A percentile compares a stretch with the other conserved stretches of the same genome.
Conservation (phyloP, 139 green algal species). For the Tetratostichococcus sp. region DNA sequence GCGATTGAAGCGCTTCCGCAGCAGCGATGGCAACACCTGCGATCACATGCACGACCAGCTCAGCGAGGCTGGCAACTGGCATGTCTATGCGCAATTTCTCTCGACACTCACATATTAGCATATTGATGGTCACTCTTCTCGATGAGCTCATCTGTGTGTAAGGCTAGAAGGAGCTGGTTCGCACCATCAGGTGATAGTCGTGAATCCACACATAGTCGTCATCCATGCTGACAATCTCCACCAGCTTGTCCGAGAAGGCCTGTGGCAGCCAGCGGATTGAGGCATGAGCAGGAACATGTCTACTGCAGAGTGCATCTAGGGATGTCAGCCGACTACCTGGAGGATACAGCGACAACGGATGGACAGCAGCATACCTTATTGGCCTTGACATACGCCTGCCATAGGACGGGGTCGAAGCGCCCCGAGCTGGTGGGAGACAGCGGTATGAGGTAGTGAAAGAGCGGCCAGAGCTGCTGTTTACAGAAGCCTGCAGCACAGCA, state of each 20-base stretch:
- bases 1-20: slow-evolving; percentile 78
- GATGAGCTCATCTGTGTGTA: no score
- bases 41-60: no score
- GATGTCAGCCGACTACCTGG: background rate
- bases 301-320: no score
- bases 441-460: slow-evolving; percentile 97
- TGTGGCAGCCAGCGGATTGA: slow-evolving; percentile 19
- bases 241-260: slow-evolving; percentile 73
- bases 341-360: background rate
- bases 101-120: no score
- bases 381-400: slow-evolving; percentile 93
- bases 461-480: slow-evolving; percentile 97
- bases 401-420: slow-evolving; percentile 85
- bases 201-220: slow-evolving; percentile 97
- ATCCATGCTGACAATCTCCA: slow-evolving; percentile 70
- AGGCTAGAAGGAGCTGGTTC: no score
- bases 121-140: no score
- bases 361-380: slow-evolving; percentile 76
- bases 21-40: slow-evolving; percentile 72
- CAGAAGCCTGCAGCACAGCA: slow-evolving; percentile 74
- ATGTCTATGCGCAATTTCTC: no score
- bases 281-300: no score
- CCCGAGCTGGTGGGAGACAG: slow-evolving; percentile 62
- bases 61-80: no score
- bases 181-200: slow-evolving; percentile 98